Evolutionary conservation across 2,329 filamentous ascomycete genomes (phyloP).

Genomic region (Alternaria solani): DNA sequence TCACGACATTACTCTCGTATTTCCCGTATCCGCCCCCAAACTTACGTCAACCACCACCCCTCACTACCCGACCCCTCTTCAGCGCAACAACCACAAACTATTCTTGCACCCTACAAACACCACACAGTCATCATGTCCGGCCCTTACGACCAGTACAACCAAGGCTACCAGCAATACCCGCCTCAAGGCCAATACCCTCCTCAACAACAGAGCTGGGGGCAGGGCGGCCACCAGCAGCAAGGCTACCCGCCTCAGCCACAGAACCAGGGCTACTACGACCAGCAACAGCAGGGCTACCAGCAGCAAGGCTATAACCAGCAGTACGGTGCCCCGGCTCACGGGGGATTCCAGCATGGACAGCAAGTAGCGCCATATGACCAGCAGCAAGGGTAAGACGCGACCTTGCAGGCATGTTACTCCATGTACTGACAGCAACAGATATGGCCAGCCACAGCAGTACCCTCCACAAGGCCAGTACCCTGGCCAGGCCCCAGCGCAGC

Average conservation of each 20-base stretch:
- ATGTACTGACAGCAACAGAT: slow-evolving; percentile 23
- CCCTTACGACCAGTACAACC: slow-evolving; percentile 59
- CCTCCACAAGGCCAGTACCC: slow-evolving; percentile 40
- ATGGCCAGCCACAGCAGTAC: slow-evolving; percentile 35
- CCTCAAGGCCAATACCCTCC: slow-evolving; percentile 43
- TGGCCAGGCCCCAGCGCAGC: slow-evolving; percentile 41
- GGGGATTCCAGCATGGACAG: slow-evolving; percentile 60
- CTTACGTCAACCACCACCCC: slow-evolving; percentile 25
- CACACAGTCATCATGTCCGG: slow-evolving; percentile 57
- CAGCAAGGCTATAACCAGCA: slow-evolving; percentile 42
- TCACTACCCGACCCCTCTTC: slow-evolving; percentile 23
- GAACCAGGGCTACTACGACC: slow-evolving; percentile 44
- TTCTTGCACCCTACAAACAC: slow-evolving; percentile 6
- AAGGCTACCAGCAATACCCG: slow-evolving; percentile 49
- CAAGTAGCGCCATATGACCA: slow-evolving; percentile 44
- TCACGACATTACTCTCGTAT: slow-evolving; percentile 12
- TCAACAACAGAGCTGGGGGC: slow-evolving; percentile 43
- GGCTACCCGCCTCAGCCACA: slow-evolving; percentile 44
- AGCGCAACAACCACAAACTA: slow-evolving; percentile 1
- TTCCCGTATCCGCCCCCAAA: slow-evolving; percentile 19
- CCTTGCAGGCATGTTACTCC: not conserved
- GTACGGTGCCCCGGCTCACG: slow-evolving; percentile 58
- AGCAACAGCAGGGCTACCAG: slow-evolving; percentile 39
- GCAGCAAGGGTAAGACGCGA: slow-evolving; percentile 44
- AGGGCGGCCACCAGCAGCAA: slow-evolving; percentile 41